Percentiles rank a stretch among this genome's conserved stretches.
Evolutionary conservation across 2,329 filamentous ascomycete species (phyloP).

Genomic region (Scleromitrula shiraiana): DNA sequence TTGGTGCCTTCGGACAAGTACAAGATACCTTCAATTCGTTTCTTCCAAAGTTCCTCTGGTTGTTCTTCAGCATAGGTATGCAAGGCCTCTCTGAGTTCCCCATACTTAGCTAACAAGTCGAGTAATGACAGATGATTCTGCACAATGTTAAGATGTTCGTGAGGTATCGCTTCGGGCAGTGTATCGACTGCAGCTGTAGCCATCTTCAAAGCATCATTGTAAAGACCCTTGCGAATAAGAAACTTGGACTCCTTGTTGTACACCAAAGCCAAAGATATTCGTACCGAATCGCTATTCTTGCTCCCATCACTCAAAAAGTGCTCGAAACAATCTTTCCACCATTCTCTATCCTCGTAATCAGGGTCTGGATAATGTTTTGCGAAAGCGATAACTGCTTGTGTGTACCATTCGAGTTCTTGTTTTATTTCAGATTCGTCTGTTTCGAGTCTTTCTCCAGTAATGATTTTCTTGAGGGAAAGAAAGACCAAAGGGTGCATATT

Average conservation of each 20-base stretch:
- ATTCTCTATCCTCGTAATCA: constrained; percentile 15
- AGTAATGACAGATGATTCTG: constrained; percentile 19
- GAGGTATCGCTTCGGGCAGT: constrained; percentile 17
- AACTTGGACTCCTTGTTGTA: constrained; percentile 20
- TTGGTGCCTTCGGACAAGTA: constrained; percentile 19
- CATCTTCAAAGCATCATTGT: constrained; percentile 19
- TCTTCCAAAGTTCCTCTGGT: constrained; percentile 19
- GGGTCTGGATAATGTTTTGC: constrained; percentile 19
- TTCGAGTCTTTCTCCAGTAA: constrained; percentile 9
- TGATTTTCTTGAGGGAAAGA: constrained; percentile 16
- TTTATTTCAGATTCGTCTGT: constrained; percentile 12
- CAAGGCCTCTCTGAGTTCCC: constrained; percentile 17
- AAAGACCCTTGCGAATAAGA: constrained; percentile 18
- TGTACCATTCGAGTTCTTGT: constrained; percentile 20
- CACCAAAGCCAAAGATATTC: constrained; percentile 16
- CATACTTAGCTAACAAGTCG: constrained; percentile 18
- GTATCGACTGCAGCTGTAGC: constrained; percentile 15
- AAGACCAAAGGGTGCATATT: constrained; percentile 21
- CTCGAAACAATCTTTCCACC: constrained; percentile 22
- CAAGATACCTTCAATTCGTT: constrained; percentile 18
- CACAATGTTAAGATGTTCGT: constrained; percentile 15
- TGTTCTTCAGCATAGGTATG: constrained; percentile 14
- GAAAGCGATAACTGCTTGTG: constrained; percentile 18
- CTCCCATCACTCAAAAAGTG: constrained; percentile 17
- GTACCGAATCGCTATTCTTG: constrained; percentile 14